Percentiles rank a stretch among this genome's conserved stretches.
phyloP scores from a whole-genome alignment of 139 green algal species.

The Volvox reticuliferus region DNA sequence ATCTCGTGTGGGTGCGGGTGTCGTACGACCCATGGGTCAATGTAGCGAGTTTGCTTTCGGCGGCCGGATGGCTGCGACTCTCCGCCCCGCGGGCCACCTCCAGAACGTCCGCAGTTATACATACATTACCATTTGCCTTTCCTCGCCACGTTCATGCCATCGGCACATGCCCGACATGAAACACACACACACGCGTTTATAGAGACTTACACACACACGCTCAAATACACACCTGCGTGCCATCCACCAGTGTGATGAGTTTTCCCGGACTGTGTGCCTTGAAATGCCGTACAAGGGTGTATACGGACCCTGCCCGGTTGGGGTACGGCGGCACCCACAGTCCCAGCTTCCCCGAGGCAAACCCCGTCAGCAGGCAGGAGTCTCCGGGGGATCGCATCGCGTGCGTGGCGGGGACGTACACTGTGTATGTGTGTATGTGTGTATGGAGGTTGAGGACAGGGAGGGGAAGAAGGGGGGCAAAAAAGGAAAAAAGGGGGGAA shows the following conservation, averaged over 20 bases:
- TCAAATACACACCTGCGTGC: conserved; percentile 53
- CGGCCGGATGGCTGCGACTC: no score
- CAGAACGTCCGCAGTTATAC: no score
- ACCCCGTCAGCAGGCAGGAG: conserved; percentile 71
- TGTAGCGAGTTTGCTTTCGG: no score
- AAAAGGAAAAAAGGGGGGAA: not conserved
- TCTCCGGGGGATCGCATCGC: conserved; percentile 61
- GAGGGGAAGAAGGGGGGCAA: not conserved
- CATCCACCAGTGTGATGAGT: conserved; percentile 57
- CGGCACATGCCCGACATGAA: no score
- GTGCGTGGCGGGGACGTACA: conserved; percentile 69
- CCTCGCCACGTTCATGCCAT: no score
- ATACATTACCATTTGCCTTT: no score
- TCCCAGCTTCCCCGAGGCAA: conserved; percentile 59
- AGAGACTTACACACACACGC: no score
- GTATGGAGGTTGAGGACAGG: not conserved
- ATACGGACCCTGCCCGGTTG: conserved; percentile 57
- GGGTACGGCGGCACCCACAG: conserved; percentile 73
- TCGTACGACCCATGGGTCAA: no score
- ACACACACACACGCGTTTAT: no score
- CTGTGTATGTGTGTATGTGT: not conserved
- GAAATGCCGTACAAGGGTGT: conserved; percentile 62
- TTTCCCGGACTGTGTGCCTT: conserved; percentile 56
- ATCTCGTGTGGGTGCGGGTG: no score
- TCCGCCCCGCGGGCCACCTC: no score